Percentiles rank a stretch among this genome's conserved stretches.
Evolutionary conservation across 768 basidiomycete species (phyloP).

Genomic region (Amanita pallidorosea): DNA sequence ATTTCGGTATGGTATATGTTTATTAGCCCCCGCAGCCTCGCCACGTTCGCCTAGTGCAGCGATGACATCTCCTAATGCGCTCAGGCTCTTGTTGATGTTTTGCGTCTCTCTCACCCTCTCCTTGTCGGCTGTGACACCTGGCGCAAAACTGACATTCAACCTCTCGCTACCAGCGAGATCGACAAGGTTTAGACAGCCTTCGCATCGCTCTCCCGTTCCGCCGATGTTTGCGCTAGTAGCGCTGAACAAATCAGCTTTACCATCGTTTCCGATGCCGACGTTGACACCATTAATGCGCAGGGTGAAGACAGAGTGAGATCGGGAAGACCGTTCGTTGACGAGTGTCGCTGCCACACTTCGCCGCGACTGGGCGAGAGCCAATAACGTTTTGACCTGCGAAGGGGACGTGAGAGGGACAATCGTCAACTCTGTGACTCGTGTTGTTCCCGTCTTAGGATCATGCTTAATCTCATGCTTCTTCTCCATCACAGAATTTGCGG

Average conservation of each 20-base stretch:
- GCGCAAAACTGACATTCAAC: slow-evolving; percentile 56
- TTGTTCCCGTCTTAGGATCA: slow-evolving; percentile 62
- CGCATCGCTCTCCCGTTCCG: slow-evolving; percentile 65
- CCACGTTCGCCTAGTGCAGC: slow-evolving; percentile 78
- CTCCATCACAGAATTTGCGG: slow-evolving; percentile 31
- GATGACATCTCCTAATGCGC: slow-evolving; percentile 89
- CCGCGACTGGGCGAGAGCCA: slow-evolving; percentile 67
- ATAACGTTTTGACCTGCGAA: slow-evolving; percentile 65
- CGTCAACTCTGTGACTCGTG: slow-evolving; percentile 76
- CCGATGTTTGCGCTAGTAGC: slow-evolving; percentile 11
- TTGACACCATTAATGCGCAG: slow-evolving; percentile 74
- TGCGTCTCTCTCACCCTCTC: slow-evolving; percentile 87
- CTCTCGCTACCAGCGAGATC: slow-evolving; percentile 94
- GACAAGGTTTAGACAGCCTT: slow-evolving; percentile 83
- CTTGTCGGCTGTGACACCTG: slow-evolving; percentile 52
- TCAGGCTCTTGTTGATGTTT: slow-evolving; percentile 86
- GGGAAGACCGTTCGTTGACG: slow-evolving; percentile 92
- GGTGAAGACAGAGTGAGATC: slow-evolving; percentile 91
- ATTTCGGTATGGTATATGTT: slow-evolving; percentile 89
- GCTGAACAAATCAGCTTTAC: neutral
- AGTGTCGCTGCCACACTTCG: slow-evolving; percentile 85
- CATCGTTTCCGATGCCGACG: slow-evolving; percentile 21
- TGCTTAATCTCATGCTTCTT: slow-evolving; percentile 97
- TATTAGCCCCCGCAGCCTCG: slow-evolving; percentile 25
- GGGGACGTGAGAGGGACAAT: slow-evolving; percentile 66